Percentiles rank a stretch among this genome's conserved stretches.
Conservation (phyloP, 2,329 filamentous ascomycete species). For the Ceratocystis diversiconidia region DNA sequence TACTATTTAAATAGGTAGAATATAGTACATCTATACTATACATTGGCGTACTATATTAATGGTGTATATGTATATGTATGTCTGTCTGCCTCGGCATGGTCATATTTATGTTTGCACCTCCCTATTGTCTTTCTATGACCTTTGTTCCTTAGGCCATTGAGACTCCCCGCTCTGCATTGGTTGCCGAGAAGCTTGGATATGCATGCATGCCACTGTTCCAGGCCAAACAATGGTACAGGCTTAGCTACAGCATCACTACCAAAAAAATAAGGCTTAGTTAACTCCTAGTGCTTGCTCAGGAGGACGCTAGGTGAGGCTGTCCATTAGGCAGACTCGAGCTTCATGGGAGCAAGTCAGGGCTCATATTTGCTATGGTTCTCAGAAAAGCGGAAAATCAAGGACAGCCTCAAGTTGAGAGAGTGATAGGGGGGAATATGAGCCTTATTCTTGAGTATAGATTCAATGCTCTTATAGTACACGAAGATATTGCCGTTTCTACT, state of each 20-base stretch:
- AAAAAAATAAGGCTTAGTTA: neutral
- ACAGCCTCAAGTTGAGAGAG: no score
- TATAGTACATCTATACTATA: neutral
- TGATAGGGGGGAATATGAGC: no score
- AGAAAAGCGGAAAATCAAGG: no score
- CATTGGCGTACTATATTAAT: neutral
- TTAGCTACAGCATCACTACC: no score
- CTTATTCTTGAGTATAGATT: no score
- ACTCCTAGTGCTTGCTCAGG: neutral
- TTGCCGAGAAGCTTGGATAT: neutral
- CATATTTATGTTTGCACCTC: neutral
- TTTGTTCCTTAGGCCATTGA: neutral
- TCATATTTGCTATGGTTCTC: no score
- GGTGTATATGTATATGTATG: neutral
- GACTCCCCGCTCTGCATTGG: neutral
- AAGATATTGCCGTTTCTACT: no score
- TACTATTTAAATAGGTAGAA: neutral
- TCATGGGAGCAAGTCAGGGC: no score
- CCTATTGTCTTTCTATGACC: neutral
- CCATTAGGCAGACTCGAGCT: neutral
- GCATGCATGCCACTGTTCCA: no score
- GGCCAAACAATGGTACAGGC: no score
- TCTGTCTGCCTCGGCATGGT: neutral
- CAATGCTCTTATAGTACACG: no score
- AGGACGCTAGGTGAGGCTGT: neutral